Conservation (phyloP, 148 eudicot genomes). For the Hydrangea macrophylla region DNA sequence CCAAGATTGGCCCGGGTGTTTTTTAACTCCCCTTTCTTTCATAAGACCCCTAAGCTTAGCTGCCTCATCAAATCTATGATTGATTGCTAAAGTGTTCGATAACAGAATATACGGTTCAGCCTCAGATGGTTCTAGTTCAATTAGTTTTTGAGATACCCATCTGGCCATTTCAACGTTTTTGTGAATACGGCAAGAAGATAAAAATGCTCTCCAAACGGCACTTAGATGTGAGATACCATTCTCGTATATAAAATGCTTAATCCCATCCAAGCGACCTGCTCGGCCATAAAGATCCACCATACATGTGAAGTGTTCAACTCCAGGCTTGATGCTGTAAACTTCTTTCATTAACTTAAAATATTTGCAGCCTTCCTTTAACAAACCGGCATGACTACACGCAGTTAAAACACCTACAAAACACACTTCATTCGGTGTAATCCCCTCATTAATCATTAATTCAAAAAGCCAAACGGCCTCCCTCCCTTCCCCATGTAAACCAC, state of each 20-base stretch:
- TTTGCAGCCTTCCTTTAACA: slow-evolving; percentile 60
- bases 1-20: slow-evolving; percentile 82
- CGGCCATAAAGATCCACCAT: slow-evolving; percentile 88
- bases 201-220: slow-evolving; percentile 77
- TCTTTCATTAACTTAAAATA: slow-evolving; percentile 65
- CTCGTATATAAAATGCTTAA: slow-evolving; percentile 51
- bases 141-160: slow-evolving; percentile 59
- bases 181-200: slow-evolving; percentile 75
- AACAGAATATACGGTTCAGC: slow-evolving; percentile 58
- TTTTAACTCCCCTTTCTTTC: slow-evolving; percentile 55
- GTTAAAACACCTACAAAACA: slow-evolving; percentile 59
- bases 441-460: slow-evolving; percentile 53
- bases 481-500: slow-evolving; percentile 67
- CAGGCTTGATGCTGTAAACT: slow-evolving; percentile 48
- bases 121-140: slow-evolving; percentile 61
- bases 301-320: slow-evolving; percentile 67
- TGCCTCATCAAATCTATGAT: slow-evolving; percentile 66
- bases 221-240: slow-evolving; percentile 46
- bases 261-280: slow-evolving; percentile 64
- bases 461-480: slow-evolving; percentile 50
- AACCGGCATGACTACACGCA: slow-evolving; percentile 76
- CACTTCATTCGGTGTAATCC: slow-evolving; percentile 63
- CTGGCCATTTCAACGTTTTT: slow-evolving; percentile 64
- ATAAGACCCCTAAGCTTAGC: slow-evolving; percentile 58
- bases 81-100: slow-evolving; percentile 62